Conservation (phyloP, 441 rosid genomes). For the Euphorbia celastroides region DNA sequence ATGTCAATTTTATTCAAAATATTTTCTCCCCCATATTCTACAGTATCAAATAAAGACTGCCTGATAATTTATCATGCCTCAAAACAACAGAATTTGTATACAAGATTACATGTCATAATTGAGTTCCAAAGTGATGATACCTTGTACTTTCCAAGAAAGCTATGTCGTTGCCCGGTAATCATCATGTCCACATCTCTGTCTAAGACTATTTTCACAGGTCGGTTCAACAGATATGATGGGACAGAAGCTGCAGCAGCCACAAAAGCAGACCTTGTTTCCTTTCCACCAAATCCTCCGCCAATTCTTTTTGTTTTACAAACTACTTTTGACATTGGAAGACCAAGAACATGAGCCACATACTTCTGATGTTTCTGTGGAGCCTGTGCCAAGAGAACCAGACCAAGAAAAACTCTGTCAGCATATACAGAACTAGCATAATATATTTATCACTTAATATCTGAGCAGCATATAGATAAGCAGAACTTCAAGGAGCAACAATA, state of each 20-base stretch:
- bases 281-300: constrained; percentile 99
- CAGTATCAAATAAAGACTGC: constrained; percentile 3
- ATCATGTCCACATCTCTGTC: constrained; percentile 95
- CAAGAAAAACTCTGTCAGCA: background rate
- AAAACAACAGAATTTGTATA: background rate
- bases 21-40: background rate
- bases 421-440: background rate
- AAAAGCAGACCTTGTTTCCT: constrained; percentile 82
- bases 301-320: constrained; percentile 89
- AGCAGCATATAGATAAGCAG: background rate
- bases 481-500: background rate
- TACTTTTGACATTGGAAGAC: constrained; percentile 92
- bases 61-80: constrained; percentile 6
- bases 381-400: constrained; percentile 38
- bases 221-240: constrained; percentile 76
- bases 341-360: constrained; percentile 78
- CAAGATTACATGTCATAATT: too few species aligned
- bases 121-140: constrained; percentile 25
- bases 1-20: constrained; percentile 4
- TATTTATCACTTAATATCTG: background rate
- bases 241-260: constrained; percentile 81
- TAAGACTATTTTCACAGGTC: constrained; percentile 73
- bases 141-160: constrained; percentile 95
- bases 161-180: constrained; percentile 91
- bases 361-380: constrained; percentile 95